A percentile compares a stretch with the other conserved stretches of the same genome.
Conservation (phyloP, 306 rosid genomes). For the Lathyrus oleraceus region DNA sequence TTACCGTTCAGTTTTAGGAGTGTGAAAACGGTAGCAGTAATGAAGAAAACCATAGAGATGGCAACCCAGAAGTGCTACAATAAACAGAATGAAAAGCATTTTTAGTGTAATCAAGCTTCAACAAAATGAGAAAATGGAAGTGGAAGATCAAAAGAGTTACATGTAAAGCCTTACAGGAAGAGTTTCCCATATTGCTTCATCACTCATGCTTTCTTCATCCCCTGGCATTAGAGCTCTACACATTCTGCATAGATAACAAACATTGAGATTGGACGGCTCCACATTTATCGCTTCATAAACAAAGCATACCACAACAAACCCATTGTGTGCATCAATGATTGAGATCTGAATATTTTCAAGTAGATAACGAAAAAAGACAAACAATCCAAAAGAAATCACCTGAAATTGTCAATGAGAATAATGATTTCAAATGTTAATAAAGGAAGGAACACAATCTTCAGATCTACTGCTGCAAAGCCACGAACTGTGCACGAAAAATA, state of each 20-base stretch:
- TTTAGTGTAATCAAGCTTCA: constrained; percentile 25
- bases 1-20: constrained; percentile 88
- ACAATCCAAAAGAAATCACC: constrained; percentile 53
- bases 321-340: constrained; percentile 19
- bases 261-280: constrained; percentile 11
- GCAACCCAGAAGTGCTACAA: constrained; percentile 98
- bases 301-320: constrained; percentile 26
- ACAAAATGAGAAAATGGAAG: constrained; percentile 7
- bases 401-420: constrained; percentile 87
- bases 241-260: constrained; percentile 64
- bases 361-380: constrained; percentile 19
- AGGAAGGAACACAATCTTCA: constrained; percentile 94
- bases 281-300: constrained; percentile 7
- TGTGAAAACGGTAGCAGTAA: constrained; percentile 90
- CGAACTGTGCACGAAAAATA: constrained; percentile 53
- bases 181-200: constrained; percentile 93
- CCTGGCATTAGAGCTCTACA: constrained; percentile 97
- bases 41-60: constrained; percentile 95
- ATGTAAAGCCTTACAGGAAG: constrained; percentile 75
- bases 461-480: constrained; percentile 65
- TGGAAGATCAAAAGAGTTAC: constrained; percentile 1
- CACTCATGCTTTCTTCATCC: constrained; percentile 86
- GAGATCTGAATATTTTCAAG: constrained; percentile 1
- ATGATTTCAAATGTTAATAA: constrained; percentile 79
- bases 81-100: constrained; percentile 36